Evolutionary conservation across 2,329 filamentous ascomycete species (phyloP), one percentile per base, ranked within the genome.

Genomic region (Xylaria digitata): DNA sequence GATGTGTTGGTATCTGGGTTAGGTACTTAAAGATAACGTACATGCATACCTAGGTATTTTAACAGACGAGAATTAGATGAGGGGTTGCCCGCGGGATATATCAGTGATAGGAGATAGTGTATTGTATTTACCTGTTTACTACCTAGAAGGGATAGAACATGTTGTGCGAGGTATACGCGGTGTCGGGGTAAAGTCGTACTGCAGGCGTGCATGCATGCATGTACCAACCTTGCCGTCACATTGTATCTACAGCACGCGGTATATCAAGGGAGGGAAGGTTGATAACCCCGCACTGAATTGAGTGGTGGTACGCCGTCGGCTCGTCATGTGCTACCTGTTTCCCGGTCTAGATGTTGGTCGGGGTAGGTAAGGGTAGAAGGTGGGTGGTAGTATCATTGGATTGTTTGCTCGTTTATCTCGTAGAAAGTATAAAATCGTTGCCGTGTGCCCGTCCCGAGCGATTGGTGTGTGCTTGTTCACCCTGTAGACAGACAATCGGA

Each of bases 281-380:
- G n/a, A 15, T 32, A 62, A 66, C 63, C 63, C 63, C 63, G 63
- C 63, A 66, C 50, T 53, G 58, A 54, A 54, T 34, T 45, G 5
- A 26, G 26, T 19, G 53, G 53, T 11, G 32, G 37, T 9, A 37
- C 34, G 23, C 46, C 46, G 46, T 57, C 43, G 48, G 56, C 17
- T 46, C 15, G 23, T 50, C 56, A 55, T 65, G 56, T 61, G 26
- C 26, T 2, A 46, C 43, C 56, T 37, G 56, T 56, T 56, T 17
- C 21, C 50, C n/a, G 56, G 32, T 61, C 56, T 61, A 55, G 49
- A 59, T 65, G 62, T 40, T 9, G 54, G 42, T 23, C 49, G 52
- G 45, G 50, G 55, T 50, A 59, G 15, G 23, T 43, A n/a, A 11
- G 42, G 21, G 21, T 30, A 43, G 46, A 23, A 54, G 34, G 37